Evolutionary conservation across 2,329 filamentous ascomycete genomes (phyloP).

Genomic region (Neofusicoccum kwambonambiense): DNA sequence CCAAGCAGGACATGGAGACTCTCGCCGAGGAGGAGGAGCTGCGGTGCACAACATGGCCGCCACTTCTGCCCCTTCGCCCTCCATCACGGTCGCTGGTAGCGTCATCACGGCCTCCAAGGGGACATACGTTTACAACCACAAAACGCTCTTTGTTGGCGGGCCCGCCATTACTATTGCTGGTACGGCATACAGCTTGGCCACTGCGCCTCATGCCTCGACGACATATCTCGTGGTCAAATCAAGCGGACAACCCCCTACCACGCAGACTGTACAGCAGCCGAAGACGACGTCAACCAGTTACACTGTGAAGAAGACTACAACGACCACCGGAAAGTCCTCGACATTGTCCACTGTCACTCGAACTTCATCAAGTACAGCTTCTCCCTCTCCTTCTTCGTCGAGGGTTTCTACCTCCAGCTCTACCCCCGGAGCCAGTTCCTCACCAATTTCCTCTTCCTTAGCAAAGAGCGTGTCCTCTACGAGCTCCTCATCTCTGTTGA

Average conservation of each 20-base stretch:
- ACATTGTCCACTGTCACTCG: not conserved
- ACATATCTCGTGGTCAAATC: constrained; percentile 1
- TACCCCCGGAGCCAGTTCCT: not conserved
- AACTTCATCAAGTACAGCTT: not conserved
- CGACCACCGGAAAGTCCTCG: not conserved
- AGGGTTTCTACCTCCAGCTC: not conserved
- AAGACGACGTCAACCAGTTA: not conserved
- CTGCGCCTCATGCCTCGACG: not conserved
- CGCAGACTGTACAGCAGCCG: not conserved
- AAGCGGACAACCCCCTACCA: not conserved
- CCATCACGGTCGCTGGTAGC: not conserved
- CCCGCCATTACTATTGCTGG: not conserved
- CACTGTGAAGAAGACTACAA: not conserved
- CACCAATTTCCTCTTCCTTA: not conserved
- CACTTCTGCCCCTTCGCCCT: not conserved
- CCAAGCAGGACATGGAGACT: not conserved
- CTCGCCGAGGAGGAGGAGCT: not conserved
- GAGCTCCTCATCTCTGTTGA: not conserved
- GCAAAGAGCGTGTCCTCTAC: too few species aligned
- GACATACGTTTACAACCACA: not conserved
- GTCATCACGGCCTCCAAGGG: not conserved
- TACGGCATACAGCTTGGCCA: not conserved
- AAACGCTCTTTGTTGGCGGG: not conserved
- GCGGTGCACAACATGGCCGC: not conserved
- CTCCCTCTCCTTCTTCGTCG: not conserved